Conservation (phyloP, 768 basidiomycete genomes). For the Boletus patriciae region DNA sequence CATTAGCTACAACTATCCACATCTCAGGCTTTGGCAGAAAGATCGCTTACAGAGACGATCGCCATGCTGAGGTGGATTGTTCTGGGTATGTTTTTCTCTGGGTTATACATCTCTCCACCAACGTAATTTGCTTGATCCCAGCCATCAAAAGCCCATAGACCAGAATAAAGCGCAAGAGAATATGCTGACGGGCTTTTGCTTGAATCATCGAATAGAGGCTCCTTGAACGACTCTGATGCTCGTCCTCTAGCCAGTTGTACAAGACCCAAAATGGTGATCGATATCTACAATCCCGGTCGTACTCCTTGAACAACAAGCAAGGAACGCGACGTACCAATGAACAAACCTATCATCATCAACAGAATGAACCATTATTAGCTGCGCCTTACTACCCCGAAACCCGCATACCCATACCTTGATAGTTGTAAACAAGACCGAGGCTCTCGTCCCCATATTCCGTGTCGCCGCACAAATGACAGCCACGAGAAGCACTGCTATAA, state of each 20-base stretch:
- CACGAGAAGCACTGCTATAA: conserved; percentile 67
- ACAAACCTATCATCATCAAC: conserved; percentile 44
- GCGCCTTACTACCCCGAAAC: not conserved
- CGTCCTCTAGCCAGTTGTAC: conserved; percentile 72
- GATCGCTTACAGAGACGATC: conserved; percentile 61
- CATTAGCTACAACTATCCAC: conserved; percentile 2
- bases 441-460: conserved; percentile 73
- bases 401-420: conserved; percentile 72
- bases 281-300: conserved; percentile 42
- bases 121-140: conserved; percentile 96
- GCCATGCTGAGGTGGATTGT: conserved; percentile 91
- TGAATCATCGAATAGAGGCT: conserved; percentile 70
- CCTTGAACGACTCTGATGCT: conserved; percentile 64
- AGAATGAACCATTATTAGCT: not conserved
- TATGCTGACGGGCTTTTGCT: conserved; percentile 80
- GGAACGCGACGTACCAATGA: conserved; percentile 54
- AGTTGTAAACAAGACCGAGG: conserved; percentile 82
- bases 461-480: conserved; percentile 78
- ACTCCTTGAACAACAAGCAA: not conserved
- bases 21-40: not conserved
- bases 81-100: conserved; percentile 83
- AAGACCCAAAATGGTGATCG: conserved; percentile 76
- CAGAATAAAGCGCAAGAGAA: conserved; percentile 93
- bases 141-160: conserved; percentile 94
- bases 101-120: conserved; percentile 81